Evolutionary conservation across 78 protist species (phyloP).

Genomic region (Guillardia theta): DNA sequence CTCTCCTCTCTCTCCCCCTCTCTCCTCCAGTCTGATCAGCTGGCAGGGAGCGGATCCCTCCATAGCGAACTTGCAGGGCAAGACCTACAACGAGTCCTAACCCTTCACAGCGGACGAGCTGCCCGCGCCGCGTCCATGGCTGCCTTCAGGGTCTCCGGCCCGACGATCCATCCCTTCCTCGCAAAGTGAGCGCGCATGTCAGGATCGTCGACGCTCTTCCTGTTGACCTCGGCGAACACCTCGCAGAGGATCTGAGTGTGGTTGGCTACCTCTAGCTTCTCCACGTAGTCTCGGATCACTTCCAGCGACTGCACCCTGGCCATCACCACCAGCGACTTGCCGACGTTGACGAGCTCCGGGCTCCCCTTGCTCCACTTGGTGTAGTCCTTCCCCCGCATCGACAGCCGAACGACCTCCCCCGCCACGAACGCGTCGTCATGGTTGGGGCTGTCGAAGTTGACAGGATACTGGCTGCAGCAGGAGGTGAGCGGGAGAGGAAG

Average conservation of each 20-base stretch:
- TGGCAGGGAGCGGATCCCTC: no score
- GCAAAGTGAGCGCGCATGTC: no score
- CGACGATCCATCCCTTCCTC: no score
- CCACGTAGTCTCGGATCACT: neutral
- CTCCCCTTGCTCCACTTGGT: neutral
- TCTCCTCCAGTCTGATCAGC: no score
- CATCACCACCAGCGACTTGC: neutral
- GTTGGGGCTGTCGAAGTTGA: neutral
- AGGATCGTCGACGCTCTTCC: no score
- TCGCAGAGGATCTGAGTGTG: slow-evolving; percentile 21
- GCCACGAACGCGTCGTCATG: neutral
- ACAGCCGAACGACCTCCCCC: neutral
- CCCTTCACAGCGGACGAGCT: no score
- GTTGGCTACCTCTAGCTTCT: slow-evolving; percentile 35
- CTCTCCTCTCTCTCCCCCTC: no score
- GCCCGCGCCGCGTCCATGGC: no score
- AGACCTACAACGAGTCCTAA: no score
- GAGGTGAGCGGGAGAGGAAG: neutral
- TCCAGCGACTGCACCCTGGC: neutral
- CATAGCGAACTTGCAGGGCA: no score
- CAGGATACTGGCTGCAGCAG: neutral
- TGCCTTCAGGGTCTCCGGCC: no score
- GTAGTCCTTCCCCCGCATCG: neutral
- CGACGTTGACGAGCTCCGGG: neutral
- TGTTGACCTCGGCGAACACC: neutral